Percentiles rank a stretch among this genome's conserved stretches.
These are phyloP conservation scores for Boeremia exigua DNA, from an alignment of 2,329 filamentous ascomycete species.

Conservation along the genomic window DNA sequence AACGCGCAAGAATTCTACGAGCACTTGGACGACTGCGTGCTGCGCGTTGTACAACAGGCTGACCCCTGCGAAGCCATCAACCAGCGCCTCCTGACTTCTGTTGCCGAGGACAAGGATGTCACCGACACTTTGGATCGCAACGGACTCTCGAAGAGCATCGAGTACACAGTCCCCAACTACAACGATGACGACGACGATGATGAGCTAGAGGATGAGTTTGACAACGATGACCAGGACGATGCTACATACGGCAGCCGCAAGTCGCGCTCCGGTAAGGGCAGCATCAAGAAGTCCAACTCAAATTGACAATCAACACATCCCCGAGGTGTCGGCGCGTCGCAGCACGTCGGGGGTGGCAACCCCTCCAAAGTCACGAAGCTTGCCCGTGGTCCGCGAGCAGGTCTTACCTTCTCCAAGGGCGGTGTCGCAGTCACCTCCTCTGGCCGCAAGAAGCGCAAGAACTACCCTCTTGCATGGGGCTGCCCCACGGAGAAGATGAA, in stretches of 20 bases:
- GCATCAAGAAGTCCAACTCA: constrained; percentile 60
- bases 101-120: constrained; percentile 50
- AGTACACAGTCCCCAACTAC: constrained; percentile 52
- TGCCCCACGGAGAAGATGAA: constrained; percentile 93
- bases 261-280: constrained; percentile 56
- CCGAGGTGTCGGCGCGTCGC: constrained; percentile 52
- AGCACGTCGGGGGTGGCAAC: constrained; percentile 46
- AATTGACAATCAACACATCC: constrained; percentile 59
- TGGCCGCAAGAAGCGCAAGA: constrained; percentile 87
- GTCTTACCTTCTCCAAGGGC: constrained; percentile 78
- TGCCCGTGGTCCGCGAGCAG: constrained; percentile 53
- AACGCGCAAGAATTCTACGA: constrained; percentile 97
- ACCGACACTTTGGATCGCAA: constrained; percentile 50
- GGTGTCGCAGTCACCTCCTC: constrained; percentile 65
- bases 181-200: constrained; percentile 66
- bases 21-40: constrained; percentile 78
- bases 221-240: constrained; percentile 60
- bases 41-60: constrained; percentile 62
- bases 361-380: constrained; percentile 48
- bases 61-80: constrained; percentile 53
- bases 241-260: constrained; percentile 59
- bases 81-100: constrained; percentile 49
- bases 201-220: constrained; percentile 63
- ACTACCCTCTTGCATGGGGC: constrained; percentile 94
- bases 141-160: constrained; percentile 51